Evolutionary conservation across 495 filamentous ascomycete genomes (phyloP).

Genomic region (Darksidea phi): DNA sequence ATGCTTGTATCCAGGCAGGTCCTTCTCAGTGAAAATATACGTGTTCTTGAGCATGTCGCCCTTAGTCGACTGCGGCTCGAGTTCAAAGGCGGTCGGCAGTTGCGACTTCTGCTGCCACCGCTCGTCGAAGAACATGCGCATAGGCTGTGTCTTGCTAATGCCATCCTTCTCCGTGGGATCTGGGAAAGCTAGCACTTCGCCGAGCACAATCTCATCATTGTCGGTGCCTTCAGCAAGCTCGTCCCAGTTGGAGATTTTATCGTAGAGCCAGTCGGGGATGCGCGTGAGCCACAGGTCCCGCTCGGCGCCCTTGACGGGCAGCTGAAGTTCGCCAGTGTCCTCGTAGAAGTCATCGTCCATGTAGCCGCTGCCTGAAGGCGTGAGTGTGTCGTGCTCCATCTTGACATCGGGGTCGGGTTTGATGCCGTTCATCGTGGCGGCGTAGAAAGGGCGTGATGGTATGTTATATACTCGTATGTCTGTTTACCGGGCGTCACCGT

Average conservation of each 20-base stretch:
- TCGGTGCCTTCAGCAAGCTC: slow-evolving; percentile 58
- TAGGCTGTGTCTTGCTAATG: slow-evolving; percentile 1
- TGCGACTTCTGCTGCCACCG: slow-evolving; percentile 7
- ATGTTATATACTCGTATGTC: too few relatives aligned
- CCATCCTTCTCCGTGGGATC: slow-evolving; percentile 37
- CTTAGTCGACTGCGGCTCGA: slow-evolving; percentile 26
- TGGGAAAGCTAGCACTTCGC: slow-evolving; percentile 67
- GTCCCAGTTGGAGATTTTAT: slow-evolving; percentile 54
- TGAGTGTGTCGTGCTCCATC: slow-evolving; percentile 60
- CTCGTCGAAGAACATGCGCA: slow-evolving; percentile 17
- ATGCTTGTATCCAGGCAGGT: slow-evolving; percentile 68
- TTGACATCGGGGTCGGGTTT: slow-evolving; percentile 60
- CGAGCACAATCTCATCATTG: slow-evolving; percentile 67
- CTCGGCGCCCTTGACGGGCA: slow-evolving; percentile 52
- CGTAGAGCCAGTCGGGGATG: slow-evolving; percentile 65
- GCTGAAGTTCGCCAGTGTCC: slow-evolving; percentile 83
- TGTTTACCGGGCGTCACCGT: not conserved
- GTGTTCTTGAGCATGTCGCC: slow-evolving; percentile 61
- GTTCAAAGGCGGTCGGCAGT: slow-evolving; percentile 42
- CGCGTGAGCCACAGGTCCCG: slow-evolving; percentile 69
- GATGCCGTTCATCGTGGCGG: slow-evolving; percentile 35
- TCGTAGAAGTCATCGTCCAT: slow-evolving; percentile 80
- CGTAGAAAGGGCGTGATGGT: not conserved
- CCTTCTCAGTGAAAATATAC: slow-evolving; percentile 87
- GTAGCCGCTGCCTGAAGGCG: slow-evolving; percentile 57